Percentiles rank a stretch among this genome's conserved stretches.
phyloP scores from a whole-genome alignment of 2,329 filamentous ascomycete species.

The Xylariaceae sp. region DNA sequence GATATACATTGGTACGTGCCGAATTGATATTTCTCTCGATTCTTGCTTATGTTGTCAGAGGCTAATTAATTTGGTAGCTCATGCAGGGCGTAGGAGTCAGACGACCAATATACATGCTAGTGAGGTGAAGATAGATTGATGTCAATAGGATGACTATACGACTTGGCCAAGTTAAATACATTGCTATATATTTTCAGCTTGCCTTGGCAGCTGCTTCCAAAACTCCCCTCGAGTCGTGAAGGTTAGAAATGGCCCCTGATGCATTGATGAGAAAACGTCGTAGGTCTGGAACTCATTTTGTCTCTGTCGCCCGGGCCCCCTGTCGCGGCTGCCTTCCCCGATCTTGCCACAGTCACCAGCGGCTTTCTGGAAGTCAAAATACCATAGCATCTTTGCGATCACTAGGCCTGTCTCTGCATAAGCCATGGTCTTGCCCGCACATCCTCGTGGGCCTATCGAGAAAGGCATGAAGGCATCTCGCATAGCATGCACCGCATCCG shows the following conservation, averaged over 20 bases:
- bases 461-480: conserved; percentile 5
- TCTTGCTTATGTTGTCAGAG: too few species aligned
- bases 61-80: too few species aligned
- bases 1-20: too few species aligned
- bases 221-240: too few species aligned
- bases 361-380: conserved; percentile 2
- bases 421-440: conserved; percentile 7
- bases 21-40: too few species aligned
- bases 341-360: neutral
- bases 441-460: conserved; percentile 3
- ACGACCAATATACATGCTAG: too few species aligned
- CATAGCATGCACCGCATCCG: conserved; percentile 1
- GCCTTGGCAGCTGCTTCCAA: too few species aligned
- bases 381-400: conserved; percentile 7
- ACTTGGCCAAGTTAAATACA: too few species aligned
- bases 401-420: conserved; percentile 4
- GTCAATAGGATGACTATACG: too few species aligned
- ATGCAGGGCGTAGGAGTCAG: too few species aligned
- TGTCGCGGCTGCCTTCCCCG: neutral
- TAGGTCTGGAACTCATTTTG: neutral
- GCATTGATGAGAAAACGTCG: neutral
- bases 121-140: too few species aligned
- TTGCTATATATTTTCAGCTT: too few species aligned
- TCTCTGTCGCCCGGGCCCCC: neutral
- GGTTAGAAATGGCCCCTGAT: neutral